Evolutionary conservation across 2,329 filamentous ascomycete species (phyloP).

Genomic region (Cryphonectria parasitica): DNA sequence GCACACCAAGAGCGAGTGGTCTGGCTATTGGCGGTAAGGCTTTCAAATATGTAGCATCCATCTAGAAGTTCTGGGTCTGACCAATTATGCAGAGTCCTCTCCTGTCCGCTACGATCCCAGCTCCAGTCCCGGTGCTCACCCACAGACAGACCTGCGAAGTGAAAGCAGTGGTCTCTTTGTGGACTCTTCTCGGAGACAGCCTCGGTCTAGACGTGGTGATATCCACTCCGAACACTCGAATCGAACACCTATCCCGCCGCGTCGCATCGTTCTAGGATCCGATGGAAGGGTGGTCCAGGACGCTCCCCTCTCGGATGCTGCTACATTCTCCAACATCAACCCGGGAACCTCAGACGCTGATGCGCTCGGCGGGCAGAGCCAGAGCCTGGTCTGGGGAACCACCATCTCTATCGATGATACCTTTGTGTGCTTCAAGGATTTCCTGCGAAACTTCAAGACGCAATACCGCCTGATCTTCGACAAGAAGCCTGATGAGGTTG

Average conservation of each 20-base stretch:
- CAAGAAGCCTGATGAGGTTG: constrained; percentile 77
- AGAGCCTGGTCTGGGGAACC: constrained; percentile 92
- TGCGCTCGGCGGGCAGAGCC: constrained; percentile 77
- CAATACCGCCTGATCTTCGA: constrained; percentile 95
- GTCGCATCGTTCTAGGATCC: constrained; percentile 64
- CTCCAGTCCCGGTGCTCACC: constrained; percentile 75
- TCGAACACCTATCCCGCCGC: constrained; percentile 54
- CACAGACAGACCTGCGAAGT: constrained; percentile 73
- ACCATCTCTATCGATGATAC: constrained; percentile 94
- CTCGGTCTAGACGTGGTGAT: constrained; percentile 71
- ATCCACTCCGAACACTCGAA: constrained; percentile 79
- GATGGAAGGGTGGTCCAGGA: constrained; percentile 61
- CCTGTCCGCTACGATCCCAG: constrained; percentile 90
- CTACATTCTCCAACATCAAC: constrained; percentile 66
- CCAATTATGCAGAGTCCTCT: constrained; percentile 75
- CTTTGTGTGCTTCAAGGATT: constrained; percentile 86
- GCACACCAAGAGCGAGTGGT: constrained; percentile 71
- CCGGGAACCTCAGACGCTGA: constrained; percentile 93
- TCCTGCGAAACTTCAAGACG: constrained; percentile 85
- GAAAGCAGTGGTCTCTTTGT: constrained; percentile 90
- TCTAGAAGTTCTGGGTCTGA: background rate
- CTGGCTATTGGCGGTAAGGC: constrained; percentile 66
- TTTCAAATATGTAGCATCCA: background rate
- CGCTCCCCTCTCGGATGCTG: constrained; percentile 58
- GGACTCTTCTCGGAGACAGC: constrained; percentile 48